These are phyloP conservation scores for Podospora sp. DNA, from an alignment of 495 filamentous ascomycete genomes.

Conservation along the genomic window DNA sequence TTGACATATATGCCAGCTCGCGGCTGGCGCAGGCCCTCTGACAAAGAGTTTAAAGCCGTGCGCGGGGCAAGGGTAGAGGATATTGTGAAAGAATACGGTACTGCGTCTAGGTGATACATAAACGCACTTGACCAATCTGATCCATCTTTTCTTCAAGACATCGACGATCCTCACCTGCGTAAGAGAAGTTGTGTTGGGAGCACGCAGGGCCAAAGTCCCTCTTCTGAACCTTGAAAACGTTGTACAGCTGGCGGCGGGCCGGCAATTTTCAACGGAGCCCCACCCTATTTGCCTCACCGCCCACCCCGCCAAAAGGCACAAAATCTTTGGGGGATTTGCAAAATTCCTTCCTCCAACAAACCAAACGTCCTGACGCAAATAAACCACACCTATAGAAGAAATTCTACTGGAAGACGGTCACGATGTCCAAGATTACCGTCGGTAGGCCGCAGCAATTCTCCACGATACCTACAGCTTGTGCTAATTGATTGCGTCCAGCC, in stretches of 20 bases:
- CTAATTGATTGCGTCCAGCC: conserved; percentile 58
- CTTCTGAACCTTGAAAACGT: neutral
- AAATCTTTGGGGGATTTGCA: conserved; percentile 19
- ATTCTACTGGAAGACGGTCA: conserved; percentile 48
- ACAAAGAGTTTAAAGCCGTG: too few relatives aligned
- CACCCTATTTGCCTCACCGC: neutral
- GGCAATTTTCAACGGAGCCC: neutral
- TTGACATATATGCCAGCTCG: too few relatives aligned
- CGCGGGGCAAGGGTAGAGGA: too few relatives aligned
- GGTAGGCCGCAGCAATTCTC: conserved; percentile 39
- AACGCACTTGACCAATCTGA: too few relatives aligned
- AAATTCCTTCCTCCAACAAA: conserved; percentile 27
- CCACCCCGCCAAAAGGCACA: conserved; percentile 26
- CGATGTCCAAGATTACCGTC: conserved; percentile 74
- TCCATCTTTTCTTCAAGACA: too few relatives aligned
- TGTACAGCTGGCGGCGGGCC: conserved; percentile 11
- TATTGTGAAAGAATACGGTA: too few relatives aligned
- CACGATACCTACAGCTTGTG: neutral
- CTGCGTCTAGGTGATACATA: too few relatives aligned
- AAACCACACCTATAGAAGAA: conserved; percentile 73
- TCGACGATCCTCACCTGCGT: too few relatives aligned
- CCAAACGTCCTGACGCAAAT: conserved; percentile 40
- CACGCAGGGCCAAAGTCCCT: too few relatives aligned
- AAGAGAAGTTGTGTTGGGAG: too few relatives aligned
- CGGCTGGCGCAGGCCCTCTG: too few relatives aligned